These are phyloP conservation scores for Curvularia sp. DNA, from an alignment of 2,329 filamentous ascomycete genomes.

Conservation along the genomic window DNA sequence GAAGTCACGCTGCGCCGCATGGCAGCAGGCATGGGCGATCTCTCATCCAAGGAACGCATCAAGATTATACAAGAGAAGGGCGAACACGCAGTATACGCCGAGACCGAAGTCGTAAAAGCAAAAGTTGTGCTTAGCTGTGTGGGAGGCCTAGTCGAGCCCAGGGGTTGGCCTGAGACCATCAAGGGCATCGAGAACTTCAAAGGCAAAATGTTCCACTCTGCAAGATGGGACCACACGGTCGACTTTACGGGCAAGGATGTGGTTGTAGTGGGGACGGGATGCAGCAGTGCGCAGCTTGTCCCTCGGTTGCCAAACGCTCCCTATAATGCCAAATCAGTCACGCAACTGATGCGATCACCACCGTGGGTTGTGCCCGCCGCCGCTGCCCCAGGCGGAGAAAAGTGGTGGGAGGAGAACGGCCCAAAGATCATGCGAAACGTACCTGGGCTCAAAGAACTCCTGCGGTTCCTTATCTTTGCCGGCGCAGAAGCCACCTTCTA, in stretches of 20 bases:
- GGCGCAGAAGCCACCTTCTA: constrained; percentile 56
- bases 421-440: constrained; percentile 57
- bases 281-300: constrained; percentile 65
- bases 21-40: constrained; percentile 62
- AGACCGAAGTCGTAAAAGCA: constrained; percentile 60
- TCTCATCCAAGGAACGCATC: constrained; percentile 57
- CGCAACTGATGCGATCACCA: constrained; percentile 65
- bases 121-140: constrained; percentile 64
- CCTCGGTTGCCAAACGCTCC: constrained; percentile 58
- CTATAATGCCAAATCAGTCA: constrained; percentile 63
- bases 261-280: constrained; percentile 65
- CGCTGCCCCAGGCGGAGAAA: constrained; percentile 49
- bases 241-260: constrained; percentile 64
- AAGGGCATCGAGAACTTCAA: constrained; percentile 62
- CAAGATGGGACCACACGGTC: constrained; percentile 62
- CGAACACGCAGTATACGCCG: constrained; percentile 56
- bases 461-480: constrained; percentile 57
- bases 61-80: constrained; percentile 56
- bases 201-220: constrained; percentile 65
- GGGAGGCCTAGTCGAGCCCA: constrained; percentile 64
- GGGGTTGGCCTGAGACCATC: constrained; percentile 58
- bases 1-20: constrained; percentile 61
- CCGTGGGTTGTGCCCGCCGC: constrained; percentile 62
- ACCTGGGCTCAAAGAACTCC: constrained; percentile 59
- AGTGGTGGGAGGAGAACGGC: constrained; percentile 57